phyloP scores from a whole-genome alignment of 2,329 filamentous ascomycete species.

The Talaromyces sp. region DNA sequence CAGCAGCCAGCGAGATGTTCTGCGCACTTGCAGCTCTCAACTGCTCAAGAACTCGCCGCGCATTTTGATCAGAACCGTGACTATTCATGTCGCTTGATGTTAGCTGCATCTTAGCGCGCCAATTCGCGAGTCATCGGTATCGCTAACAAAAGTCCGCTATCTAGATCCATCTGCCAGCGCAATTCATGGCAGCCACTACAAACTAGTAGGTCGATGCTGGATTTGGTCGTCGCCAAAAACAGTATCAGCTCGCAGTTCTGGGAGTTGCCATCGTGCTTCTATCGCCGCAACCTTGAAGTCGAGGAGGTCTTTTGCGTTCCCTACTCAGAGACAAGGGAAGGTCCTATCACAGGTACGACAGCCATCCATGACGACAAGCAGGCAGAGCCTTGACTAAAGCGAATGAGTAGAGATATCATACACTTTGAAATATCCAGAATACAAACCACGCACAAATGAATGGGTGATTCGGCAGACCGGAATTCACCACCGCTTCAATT shows the following conservation, averaged over 20 bases:
- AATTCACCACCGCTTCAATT: conserved; percentile 26
- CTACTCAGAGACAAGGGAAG: conserved; percentile 12
- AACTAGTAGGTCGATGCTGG: conserved; percentile 20
- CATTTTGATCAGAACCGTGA: conserved; percentile 4
- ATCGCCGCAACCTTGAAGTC: conserved; percentile 17
- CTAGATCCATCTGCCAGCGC: conserved; percentile 22
- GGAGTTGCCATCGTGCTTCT: conserved; percentile 21
- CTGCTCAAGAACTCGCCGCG: neutral
- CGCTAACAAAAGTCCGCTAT: conserved; percentile 3
- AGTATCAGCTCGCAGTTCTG: conserved; percentile 16
- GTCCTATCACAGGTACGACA: conserved; percentile 16
- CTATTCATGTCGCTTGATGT: conserved; percentile 11
- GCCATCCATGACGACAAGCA: neutral
- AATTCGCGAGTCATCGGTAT: conserved; percentile 5
- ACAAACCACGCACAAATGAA: conserved; percentile 17
- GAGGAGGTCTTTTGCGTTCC: conserved; percentile 23
- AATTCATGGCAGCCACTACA: conserved; percentile 24
- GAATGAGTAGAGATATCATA: conserved; percentile 20
- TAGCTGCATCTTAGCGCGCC: neutral
- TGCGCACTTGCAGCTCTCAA: conserved; percentile 10
- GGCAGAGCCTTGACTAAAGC: neutral
- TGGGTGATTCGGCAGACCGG: conserved; percentile 30
- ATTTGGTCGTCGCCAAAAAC: conserved; percentile 16
- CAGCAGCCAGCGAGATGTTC: conserved; percentile 7
- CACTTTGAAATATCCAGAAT: conserved; percentile 25